These are phyloP conservation scores for Ophioceras dolichostomum DNA, from an alignment of 2,329 filamentous ascomycete genomes.

Conservation along the genomic window DNA sequence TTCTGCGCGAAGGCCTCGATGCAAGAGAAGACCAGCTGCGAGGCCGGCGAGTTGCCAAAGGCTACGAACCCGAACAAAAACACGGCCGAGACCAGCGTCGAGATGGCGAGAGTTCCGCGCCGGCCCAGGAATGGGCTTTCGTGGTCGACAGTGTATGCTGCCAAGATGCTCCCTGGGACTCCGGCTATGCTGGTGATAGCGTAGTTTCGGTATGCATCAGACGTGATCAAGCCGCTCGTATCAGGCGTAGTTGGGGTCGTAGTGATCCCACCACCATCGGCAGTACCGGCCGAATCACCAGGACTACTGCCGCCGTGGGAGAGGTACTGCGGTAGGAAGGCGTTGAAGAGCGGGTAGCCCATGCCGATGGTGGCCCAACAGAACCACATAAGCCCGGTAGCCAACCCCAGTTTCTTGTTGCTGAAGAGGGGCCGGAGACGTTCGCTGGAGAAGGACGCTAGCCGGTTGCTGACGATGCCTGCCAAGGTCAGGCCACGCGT, in stretches of 20 bases:
- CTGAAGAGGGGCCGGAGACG: conserved; percentile 56
- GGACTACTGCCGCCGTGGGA: conserved; percentile 39
- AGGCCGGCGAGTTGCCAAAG: conserved; percentile 35
- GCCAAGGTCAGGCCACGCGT: conserved; percentile 19
- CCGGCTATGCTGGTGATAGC: conserved; percentile 68
- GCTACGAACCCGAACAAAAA: conserved; percentile 58
- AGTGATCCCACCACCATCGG: conserved; percentile 4
- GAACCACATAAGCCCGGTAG: conserved; percentile 56
- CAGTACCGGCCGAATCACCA: conserved; percentile 17
- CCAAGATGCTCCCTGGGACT: conserved; percentile 65
- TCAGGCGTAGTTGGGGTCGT: conserved; percentile 15
- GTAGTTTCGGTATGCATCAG: conserved; percentile 63
- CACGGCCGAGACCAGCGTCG: conserved; percentile 53
- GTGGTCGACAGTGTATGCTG: conserved; percentile 58
- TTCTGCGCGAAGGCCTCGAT: conserved; percentile 62
- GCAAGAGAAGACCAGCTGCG: conserved; percentile 54
- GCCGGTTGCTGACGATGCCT: conserved; percentile 40
- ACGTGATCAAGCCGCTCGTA: conserved; percentile 22
- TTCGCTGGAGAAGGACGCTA: conserved; percentile 54
- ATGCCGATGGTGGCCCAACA: conserved; percentile 75
- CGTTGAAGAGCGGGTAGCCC: conserved; percentile 81
- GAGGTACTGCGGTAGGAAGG: conserved; percentile 80
- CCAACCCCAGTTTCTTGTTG: conserved; percentile 35
- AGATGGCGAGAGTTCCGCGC: conserved; percentile 57
- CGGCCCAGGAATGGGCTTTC: conserved; percentile 52